Evolutionary conservation across 176 grass and related monocot species (phyloP).

Genomic region (Juncus inflexus): DNA sequence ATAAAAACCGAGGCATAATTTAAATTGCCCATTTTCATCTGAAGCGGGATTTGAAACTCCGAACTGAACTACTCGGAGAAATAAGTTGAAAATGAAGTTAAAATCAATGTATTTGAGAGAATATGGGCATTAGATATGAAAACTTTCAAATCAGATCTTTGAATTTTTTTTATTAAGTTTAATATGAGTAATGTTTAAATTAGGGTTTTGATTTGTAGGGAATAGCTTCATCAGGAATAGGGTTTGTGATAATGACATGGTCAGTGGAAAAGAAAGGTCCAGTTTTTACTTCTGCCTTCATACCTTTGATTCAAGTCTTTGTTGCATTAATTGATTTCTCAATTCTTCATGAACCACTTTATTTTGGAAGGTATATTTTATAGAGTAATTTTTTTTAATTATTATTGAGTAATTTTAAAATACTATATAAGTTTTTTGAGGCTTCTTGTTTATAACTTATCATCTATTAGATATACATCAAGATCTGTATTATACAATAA

Average conservation of each 20-base stretch:
- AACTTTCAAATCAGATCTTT: background rate
- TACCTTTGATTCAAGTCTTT: conserved; percentile 58
- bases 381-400: too few species aligned
- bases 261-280: conserved; percentile 66
- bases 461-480: background rate
- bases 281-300: conserved; percentile 77
- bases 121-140: background rate
- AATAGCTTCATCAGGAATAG: conserved; percentile 50
- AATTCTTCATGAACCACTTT: conserved; percentile 61
- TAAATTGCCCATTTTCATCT: too few species aligned
- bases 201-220: conserved; percentile 30
- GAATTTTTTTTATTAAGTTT: background rate
- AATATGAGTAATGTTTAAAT: background rate
- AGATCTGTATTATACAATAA: background rate
- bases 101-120: background rate
- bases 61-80: too few species aligned
- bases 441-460: background rate
- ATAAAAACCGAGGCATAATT: too few species aligned
- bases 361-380: conserved; percentile 52
- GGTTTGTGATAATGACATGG: conserved; percentile 75
- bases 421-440: background rate
- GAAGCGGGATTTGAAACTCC: too few species aligned
- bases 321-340: conserved; percentile 53
- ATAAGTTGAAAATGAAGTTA: background rate
- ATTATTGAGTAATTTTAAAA: background rate